Conservation (phyloP, 345 rosid species). For the Raphanus sativus region DNA sequence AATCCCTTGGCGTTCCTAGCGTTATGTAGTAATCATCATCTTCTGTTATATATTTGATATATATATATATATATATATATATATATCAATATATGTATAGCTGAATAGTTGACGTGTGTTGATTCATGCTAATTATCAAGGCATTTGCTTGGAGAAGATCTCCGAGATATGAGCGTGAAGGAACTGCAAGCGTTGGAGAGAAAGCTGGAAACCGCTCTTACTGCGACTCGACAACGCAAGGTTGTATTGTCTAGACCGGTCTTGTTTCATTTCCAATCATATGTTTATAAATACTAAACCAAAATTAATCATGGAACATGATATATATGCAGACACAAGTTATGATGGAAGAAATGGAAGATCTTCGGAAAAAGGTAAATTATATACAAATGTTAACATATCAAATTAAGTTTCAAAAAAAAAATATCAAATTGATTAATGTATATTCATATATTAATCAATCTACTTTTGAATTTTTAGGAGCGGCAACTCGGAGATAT, state of each 20-base stretch:
- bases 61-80: too few relatives aligned
- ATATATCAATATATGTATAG: background rate
- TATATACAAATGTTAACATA: background rate
- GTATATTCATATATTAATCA: background rate
- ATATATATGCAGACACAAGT: slow-evolving; percentile 55
- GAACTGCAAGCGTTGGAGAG: slow-evolving; percentile 77
- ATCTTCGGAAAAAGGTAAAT: slow-evolving; percentile 70
- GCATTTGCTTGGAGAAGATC: slow-evolving; percentile 92
- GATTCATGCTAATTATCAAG: slow-evolving; percentile 32
- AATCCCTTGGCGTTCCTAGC: background rate
- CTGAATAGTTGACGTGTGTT: background rate
- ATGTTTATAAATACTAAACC: background rate
- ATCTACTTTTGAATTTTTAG: slow-evolving; percentile 40
- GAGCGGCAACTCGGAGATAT: slow-evolving; percentile 88
- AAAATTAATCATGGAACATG: slow-evolving; percentile 2
- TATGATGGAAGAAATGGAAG: slow-evolving; percentile 83
- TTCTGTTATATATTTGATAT: background rate
- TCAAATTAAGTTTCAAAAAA: too few relatives aligned
- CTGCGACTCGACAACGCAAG: slow-evolving; percentile 75
- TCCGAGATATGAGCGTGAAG: slow-evolving; percentile 68
- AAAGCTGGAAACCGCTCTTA: slow-evolving; percentile 77
- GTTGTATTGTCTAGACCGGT: slow-evolving; percentile 38
- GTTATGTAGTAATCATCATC: background rate
- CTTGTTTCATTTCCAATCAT: slow-evolving; percentile 15
- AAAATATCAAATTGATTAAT: background rate